Percentiles rank a stretch among this genome's conserved stretches.
Conservation (phyloP, 2,329 filamentous ascomycete species). For the Cercospora sojina region DNA sequence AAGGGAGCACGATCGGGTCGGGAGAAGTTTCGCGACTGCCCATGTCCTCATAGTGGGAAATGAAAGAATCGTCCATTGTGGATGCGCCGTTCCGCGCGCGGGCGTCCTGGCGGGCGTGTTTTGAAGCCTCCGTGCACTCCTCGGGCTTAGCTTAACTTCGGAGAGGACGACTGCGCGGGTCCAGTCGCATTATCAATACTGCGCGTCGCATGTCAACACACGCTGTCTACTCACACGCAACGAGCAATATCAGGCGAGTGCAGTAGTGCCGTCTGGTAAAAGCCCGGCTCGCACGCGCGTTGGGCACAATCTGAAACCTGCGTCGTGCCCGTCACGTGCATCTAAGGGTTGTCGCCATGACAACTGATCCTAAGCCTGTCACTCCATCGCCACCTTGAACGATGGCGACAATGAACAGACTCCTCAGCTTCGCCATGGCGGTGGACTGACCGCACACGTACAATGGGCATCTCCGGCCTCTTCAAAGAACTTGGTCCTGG, state of each 20-base stretch:
- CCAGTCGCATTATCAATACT: neutral
- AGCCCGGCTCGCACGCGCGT: constrained; percentile 4
- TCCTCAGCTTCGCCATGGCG: neutral
- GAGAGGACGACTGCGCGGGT: neutral
- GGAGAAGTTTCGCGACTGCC: constrained; percentile 33
- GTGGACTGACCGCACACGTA: neutral
- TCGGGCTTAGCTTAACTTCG: neutral
- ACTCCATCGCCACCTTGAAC: neutral
- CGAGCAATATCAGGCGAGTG: neutral
- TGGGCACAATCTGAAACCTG: constrained; percentile 9
- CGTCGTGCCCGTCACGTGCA: neutral
- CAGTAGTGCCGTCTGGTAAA: constrained; percentile 4
- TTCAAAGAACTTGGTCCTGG: constrained; percentile 86
- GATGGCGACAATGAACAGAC: neutral
- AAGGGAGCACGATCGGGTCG: constrained; percentile 38
- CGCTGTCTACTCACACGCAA: neutral
- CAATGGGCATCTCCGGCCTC: constrained; percentile 58
- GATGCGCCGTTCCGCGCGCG: neutral
- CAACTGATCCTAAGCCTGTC: neutral
- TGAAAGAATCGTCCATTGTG: constrained; percentile 2
- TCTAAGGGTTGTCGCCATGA: constrained; percentile 3
- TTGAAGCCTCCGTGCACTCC: constrained; percentile 1
- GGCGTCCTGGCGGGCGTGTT: neutral
- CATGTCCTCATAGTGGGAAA: constrained; percentile 10
- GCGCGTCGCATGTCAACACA: constrained; percentile 6